These are phyloP conservation scores for Umbelopsis sp. DNA, from an alignment of 371 early-diverging fungal species.

Conservation along the genomic window DNA sequence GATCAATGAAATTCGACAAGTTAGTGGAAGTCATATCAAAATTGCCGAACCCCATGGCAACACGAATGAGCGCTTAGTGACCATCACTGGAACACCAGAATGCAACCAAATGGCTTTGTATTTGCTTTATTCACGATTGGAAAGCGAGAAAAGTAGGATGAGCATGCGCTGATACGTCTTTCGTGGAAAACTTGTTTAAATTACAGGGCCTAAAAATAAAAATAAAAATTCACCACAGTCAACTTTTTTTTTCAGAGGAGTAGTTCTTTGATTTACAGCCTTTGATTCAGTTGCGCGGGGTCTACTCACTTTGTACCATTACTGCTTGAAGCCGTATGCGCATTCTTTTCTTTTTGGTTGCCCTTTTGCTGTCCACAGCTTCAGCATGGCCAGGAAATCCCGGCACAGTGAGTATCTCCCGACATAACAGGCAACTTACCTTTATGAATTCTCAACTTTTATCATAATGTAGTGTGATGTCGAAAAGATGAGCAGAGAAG, in stretches of 20 bases:
- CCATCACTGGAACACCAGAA: conserved; percentile 81
- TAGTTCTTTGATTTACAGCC: no score
- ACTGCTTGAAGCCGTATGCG: neutral
- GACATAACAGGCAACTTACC: neutral
- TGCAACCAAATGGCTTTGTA: conserved; percentile 82
- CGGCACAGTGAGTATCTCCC: conserved; percentile 42
- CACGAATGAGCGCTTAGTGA: conserved; percentile 75
- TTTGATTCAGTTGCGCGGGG: neutral
- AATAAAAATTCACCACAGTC: conserved; percentile 4
- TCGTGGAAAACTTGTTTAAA: conserved; percentile 1
- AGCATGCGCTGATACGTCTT: conserved; percentile 31
- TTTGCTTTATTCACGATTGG: conserved; percentile 76
- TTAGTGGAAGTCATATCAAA: conserved; percentile 80
- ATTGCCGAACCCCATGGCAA: conserved; percentile 68
- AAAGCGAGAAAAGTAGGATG: conserved; percentile 70
- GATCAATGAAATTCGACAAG: conserved; percentile 82
- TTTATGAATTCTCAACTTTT: neutral
- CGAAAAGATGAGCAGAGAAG: conserved; percentile 42
- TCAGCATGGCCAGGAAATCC: conserved; percentile 44
- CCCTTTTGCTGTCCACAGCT: neutral
- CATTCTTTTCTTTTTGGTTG: neutral
- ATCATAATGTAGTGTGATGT: conserved; percentile 38
- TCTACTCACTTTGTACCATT: neutral
- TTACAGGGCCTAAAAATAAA: neutral
- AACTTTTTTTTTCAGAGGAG: no score